Evolutionary conservation across 2,329 filamentous ascomycete genomes (phyloP).

Genomic region (Aspergillus eucalypticola): DNA sequence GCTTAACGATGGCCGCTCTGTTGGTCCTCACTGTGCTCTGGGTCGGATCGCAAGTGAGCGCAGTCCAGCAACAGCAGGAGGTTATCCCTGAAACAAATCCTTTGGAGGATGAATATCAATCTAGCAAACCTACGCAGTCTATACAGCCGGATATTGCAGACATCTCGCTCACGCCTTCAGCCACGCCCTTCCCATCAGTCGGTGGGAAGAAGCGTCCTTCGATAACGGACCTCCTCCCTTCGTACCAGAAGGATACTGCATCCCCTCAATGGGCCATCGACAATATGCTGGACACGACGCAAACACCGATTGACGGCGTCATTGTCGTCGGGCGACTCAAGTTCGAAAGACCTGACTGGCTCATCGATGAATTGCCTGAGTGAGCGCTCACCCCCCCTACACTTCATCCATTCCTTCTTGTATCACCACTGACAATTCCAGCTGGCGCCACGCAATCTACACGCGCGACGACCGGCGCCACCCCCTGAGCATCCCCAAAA

Average conservation of each 20-base stretch:
- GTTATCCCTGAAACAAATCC: background rate
- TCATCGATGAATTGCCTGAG: constrained; percentile 45
- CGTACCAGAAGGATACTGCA: background rate
- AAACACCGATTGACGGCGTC: constrained; percentile 17
- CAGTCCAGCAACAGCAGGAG: constrained; percentile 6
- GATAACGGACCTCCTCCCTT: constrained; percentile 9
- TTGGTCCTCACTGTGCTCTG: constrained; percentile 23
- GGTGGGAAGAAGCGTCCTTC: background rate
- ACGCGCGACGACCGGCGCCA: constrained; percentile 37
- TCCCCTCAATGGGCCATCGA: constrained; percentile 1
- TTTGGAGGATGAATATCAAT: background rate
- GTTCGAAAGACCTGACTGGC: constrained; percentile 47
- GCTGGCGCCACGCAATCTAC: constrained; percentile 49
- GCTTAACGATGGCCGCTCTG: background rate
- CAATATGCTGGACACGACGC: constrained; percentile 17
- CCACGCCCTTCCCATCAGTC: constrained; percentile 5
- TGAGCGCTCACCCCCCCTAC: no score
- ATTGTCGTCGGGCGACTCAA: constrained; percentile 45
- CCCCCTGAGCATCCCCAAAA: constrained; percentile 25
- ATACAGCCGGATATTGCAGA: background rate
- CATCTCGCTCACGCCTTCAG: background rate
- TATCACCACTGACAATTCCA: constrained; percentile 15
- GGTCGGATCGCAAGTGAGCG: constrained; percentile 21
- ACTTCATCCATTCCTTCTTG: no score
- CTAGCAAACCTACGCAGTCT: constrained; percentile 6